Evolutionary conservation across 768 basidiomycete species (phyloP).

Genomic region (Calocybe cyanea): DNA sequence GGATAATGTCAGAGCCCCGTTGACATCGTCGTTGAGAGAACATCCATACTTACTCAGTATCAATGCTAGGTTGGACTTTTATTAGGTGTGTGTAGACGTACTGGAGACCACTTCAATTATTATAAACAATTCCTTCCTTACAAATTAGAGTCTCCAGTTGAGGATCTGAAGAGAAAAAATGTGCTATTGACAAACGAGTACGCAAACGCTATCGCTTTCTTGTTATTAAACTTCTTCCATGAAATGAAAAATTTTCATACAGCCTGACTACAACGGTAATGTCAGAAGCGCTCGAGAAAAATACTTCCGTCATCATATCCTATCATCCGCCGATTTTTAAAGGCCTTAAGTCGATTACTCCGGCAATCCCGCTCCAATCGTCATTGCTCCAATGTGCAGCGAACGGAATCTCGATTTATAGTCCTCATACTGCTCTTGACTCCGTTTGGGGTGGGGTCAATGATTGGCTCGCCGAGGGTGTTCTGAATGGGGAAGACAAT

Average conservation of each 20-base stretch:
- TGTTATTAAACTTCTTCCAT: background rate
- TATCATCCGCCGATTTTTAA: slow-evolving; percentile 88
- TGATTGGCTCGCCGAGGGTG: slow-evolving; percentile 75
- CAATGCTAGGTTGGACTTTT: slow-evolving; percentile 62
- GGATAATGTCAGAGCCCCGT: slow-evolving; percentile 76
- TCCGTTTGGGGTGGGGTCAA: slow-evolving; percentile 82
- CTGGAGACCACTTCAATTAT: background rate
- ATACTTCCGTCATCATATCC: slow-evolving; percentile 65
- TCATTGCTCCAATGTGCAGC: slow-evolving; percentile 79
- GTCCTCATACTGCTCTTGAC: slow-evolving; percentile 88
- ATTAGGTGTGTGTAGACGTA: slow-evolving; percentile 45
- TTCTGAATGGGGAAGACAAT: slow-evolving; percentile 35
- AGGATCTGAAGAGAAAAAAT: slow-evolving; percentile 39
- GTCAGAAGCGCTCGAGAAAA: slow-evolving; percentile 58
- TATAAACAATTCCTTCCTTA: slow-evolving; percentile 1
- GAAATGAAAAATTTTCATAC: slow-evolving; percentile 9
- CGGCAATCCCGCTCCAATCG: slow-evolving; percentile 73
- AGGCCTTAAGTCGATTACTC: slow-evolving; percentile 69
- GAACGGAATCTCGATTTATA: slow-evolving; percentile 80
- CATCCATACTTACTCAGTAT: slow-evolving; percentile 8
- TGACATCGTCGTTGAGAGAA: slow-evolving; percentile 3
- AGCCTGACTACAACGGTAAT: slow-evolving; percentile 75
- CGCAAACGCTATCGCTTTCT: slow-evolving; percentile 11
- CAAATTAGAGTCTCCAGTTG: slow-evolving; percentile 50
- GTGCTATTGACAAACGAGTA: slow-evolving; percentile 75